Conservation (phyloP, 371 early-diverging fungal genomes). For the Syncephalastrum monosporum region DNA sequence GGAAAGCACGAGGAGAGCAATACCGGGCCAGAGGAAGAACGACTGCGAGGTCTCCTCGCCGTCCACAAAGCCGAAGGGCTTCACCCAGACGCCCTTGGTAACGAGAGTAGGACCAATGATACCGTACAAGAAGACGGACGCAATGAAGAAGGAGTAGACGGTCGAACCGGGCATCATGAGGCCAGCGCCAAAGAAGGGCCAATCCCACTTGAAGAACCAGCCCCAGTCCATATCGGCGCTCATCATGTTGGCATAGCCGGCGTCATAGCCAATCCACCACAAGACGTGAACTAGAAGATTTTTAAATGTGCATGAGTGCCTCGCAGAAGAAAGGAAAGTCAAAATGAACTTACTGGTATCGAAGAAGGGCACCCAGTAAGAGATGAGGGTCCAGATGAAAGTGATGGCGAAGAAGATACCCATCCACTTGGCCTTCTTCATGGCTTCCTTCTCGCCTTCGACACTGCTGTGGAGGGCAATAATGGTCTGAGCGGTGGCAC, state of each 20-base stretch:
- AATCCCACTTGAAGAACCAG: conserved; percentile 54
- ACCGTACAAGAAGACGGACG: conserved; percentile 59
- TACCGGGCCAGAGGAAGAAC: conserved; percentile 76
- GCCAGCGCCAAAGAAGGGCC: conserved; percentile 74
- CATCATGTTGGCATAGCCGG: conserved; percentile 41
- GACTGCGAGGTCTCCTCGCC: conserved; percentile 42
- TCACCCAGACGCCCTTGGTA: conserved; percentile 36
- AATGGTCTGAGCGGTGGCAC: conserved; percentile 71
- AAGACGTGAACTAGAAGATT: conserved; percentile 46
- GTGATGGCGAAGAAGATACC: conserved; percentile 46
- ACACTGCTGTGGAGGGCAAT: conserved; percentile 55
- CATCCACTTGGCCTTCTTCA: conserved; percentile 52
- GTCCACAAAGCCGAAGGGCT: conserved; percentile 31
- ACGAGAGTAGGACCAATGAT: conserved; percentile 46
- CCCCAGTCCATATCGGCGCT: conserved; percentile 59
- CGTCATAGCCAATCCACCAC: conserved; percentile 56
- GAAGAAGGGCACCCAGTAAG: conserved; percentile 62
- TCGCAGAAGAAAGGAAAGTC: conserved; percentile 7
- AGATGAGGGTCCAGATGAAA: conserved; percentile 48
- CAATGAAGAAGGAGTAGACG: conserved; percentile 55
- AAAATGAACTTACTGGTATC: conserved; percentile 27
- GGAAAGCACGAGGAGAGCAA: conserved; percentile 67
- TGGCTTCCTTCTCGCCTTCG: conserved; percentile 41
- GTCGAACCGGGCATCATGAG: conserved; percentile 63
- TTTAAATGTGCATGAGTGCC: not conserved